phyloP scores from a whole-genome alignment of 2,329 filamentous ascomycete genomes.

The Chaetomium strumarium region DNA sequence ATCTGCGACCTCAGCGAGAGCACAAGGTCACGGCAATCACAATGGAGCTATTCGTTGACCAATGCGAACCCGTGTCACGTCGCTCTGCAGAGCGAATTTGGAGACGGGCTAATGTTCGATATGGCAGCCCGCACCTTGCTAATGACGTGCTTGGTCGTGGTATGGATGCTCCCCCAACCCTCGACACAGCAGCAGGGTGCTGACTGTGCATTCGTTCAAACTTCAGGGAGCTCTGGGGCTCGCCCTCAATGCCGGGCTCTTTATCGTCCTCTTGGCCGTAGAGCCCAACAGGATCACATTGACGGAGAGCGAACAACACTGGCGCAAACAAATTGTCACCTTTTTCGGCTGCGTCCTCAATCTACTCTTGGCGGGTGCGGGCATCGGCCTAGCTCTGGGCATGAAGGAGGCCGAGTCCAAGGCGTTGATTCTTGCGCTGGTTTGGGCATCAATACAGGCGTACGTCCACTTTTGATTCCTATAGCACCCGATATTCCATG shows the following conservation, averaged over 20 bases:
- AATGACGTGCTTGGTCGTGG: slow-evolving; percentile 15
- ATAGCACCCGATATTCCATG: too few relatives aligned
- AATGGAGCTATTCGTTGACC: background rate
- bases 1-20: slow-evolving; percentile 15
- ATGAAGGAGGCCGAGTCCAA: slow-evolving; percentile 13
- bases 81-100: background rate
- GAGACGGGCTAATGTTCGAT: slow-evolving; percentile 5
- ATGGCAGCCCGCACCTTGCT: slow-evolving; percentile 13
- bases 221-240: slow-evolving; percentile 20
- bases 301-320: slow-evolving; percentile 25
- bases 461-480: slow-evolving; percentile 4
- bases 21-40: background rate
- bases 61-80: slow-evolving; percentile 2
- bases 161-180: background rate
- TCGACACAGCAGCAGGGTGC: background rate
- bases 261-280: slow-evolving; percentile 18
- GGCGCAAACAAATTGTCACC: slow-evolving; percentile 23
- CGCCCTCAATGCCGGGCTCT: slow-evolving; percentile 17
- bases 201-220: background rate
- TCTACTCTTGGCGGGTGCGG: slow-evolving; percentile 20
- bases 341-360: slow-evolving; percentile 23
- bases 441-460: slow-evolving; percentile 21
- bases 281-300: slow-evolving; percentile 19
- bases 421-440: slow-evolving; percentile 18
- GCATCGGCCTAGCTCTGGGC: slow-evolving; percentile 20